phyloP scores from a whole-genome alignment of 768 basidiomycete genomes.

The Boletus tomentosulus region DNA sequence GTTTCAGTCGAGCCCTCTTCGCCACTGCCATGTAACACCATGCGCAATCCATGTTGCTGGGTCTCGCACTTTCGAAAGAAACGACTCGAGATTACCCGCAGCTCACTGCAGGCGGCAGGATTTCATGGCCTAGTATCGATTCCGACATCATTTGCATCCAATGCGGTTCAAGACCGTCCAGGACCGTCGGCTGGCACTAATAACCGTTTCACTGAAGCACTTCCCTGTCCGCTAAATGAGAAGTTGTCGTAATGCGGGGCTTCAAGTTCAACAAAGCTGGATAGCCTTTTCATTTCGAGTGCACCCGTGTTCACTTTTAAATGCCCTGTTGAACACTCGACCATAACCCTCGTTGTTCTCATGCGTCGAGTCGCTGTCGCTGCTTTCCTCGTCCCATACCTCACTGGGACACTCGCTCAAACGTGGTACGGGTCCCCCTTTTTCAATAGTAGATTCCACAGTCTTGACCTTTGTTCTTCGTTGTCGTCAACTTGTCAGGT shows the following conservation, averaged over 20 bases:
- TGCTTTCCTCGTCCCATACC: constrained; percentile 6
- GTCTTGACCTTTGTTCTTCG: neutral
- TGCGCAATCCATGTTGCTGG: too few relatives aligned
- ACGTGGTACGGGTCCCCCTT: constrained; percentile 23
- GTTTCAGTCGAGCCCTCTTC: neutral
- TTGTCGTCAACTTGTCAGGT: constrained; percentile 35
- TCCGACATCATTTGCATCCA: neutral
- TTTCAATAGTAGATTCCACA: neutral
- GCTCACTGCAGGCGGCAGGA: neutral
- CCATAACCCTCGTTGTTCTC: neutral
- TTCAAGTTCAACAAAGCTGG: too few relatives aligned
- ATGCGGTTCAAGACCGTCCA: too few relatives aligned
- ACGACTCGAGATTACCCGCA: neutral
- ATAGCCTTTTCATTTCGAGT: too few relatives aligned
- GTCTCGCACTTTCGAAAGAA: neutral
- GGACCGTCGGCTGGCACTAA: too few relatives aligned
- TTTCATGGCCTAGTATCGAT: neutral
- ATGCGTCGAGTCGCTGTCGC: constrained; percentile 13
- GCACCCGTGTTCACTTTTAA: neutral
- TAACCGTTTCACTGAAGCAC: too few relatives aligned
- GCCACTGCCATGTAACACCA: neutral
- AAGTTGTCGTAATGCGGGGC: neutral
- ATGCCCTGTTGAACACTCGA: neutral
- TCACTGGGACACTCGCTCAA: constrained; percentile 19
- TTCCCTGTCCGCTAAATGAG: neutral